Percentiles rank a stretch among this genome's conserved stretches.
Conservation (phyloP, 805 yeast species). For the Saturnispora mendoncae region DNA sequence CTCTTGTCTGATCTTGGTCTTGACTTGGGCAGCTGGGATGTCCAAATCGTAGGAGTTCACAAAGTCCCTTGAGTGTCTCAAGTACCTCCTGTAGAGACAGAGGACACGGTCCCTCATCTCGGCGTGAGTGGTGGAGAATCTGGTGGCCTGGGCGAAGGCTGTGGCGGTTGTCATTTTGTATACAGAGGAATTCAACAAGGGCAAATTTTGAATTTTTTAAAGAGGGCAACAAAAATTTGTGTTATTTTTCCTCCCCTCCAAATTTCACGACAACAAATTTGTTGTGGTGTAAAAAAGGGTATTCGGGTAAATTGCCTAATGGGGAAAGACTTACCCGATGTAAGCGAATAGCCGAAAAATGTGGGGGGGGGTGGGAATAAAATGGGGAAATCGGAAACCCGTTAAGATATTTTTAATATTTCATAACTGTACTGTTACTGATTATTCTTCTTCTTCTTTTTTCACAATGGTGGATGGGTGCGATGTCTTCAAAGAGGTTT, state of each 20-base stretch:
- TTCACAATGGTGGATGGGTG: no score
- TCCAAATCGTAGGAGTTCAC: slow-evolving; percentile 63
- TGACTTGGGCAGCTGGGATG: slow-evolving; percentile 67
- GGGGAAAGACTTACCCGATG: neutral
- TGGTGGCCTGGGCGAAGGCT: slow-evolving; percentile 76
- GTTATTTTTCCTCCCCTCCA: no score
- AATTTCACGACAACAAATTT: no score
- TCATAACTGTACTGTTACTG: no score
- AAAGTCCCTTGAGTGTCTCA: slow-evolving; percentile 43
- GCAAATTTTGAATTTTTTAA: neutral
- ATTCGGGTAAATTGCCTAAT: neutral
- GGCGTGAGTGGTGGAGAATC: slow-evolving; percentile 48
- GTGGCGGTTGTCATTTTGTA: slow-evolving; percentile 56
- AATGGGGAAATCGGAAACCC: no score
- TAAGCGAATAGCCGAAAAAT: neutral
- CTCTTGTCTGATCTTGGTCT: slow-evolving; percentile 82
- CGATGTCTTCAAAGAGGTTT: slow-evolving; percentile 40
- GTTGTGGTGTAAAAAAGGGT: neutral
- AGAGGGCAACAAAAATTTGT: neutral
- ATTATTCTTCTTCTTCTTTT: no score
- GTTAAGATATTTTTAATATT: no score
- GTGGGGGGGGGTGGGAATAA: no score
- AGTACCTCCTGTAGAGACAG: slow-evolving; percentile 63
- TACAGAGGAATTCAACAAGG: neutral
- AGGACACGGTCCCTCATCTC: slow-evolving; percentile 60